Evolutionary conservation across 148 eudicot genomes (phyloP).

Genomic region (Heliosperma pusillum): DNA sequence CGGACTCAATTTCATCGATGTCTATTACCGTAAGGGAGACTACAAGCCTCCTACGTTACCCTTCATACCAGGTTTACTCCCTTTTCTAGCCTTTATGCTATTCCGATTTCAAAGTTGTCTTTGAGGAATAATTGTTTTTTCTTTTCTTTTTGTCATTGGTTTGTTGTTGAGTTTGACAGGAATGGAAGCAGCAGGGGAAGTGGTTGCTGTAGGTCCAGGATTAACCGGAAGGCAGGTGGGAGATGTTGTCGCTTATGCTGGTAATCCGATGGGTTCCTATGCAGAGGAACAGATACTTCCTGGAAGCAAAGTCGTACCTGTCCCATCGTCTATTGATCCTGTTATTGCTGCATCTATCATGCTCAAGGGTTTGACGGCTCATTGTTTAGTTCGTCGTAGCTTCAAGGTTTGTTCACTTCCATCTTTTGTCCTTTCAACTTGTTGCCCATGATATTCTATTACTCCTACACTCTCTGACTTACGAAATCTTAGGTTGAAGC

Average conservation of each 20-base stretch:
- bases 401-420: slow-evolving; percentile 47
- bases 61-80: slow-evolving; percentile 68
- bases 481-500: slow-evolving; percentile 58
- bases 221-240: slow-evolving; percentile 64
- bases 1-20: slow-evolving; percentile 78
- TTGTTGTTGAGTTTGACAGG: too few relatives aligned
- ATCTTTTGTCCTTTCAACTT: neutral
- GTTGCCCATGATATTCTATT: too few relatives aligned
- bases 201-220: slow-evolving; percentile 77
- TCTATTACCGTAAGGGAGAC: slow-evolving; percentile 75
- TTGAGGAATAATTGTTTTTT: too few relatives aligned
- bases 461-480: too few relatives aligned
- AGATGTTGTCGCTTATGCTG: slow-evolving; percentile 80
- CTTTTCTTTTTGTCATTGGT: too few relatives aligned
- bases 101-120: neutral
- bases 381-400: slow-evolving; percentile 55
- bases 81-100: neutral
- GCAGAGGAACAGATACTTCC: slow-evolving; percentile 92
- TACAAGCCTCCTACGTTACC: slow-evolving; percentile 66
- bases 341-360: slow-evolving; percentile 68
- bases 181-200: slow-evolving; percentile 29
- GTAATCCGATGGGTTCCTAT: slow-evolving; percentile 72
- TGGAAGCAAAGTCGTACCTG: slow-evolving; percentile 65
- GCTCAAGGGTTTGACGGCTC: slow-evolving; percentile 80
- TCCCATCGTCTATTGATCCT: slow-evolving; percentile 68